Percentiles rank a stretch among this genome's conserved stretches.
Conservation (phyloP, 1,284 basidiomycete genomes). For the Anthracocystis walkeri region DNA sequence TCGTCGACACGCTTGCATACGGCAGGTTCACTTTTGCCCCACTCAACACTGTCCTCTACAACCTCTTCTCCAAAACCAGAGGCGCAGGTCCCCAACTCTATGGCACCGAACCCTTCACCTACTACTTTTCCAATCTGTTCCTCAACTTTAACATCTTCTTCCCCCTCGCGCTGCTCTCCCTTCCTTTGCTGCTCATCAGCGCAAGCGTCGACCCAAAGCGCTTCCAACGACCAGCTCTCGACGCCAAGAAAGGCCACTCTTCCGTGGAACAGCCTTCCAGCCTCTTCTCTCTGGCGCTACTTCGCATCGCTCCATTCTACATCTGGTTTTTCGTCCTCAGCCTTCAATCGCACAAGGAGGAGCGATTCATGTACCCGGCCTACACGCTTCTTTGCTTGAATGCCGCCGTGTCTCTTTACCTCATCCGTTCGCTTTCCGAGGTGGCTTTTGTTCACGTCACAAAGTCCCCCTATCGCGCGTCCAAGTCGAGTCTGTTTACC, state of each 20-base stretch:
- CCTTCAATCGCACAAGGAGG: conserved; percentile 92
- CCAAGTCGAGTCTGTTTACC: conserved; percentile 75
- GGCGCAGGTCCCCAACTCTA: conserved; percentile 88
- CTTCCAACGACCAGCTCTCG: conserved; percentile 78
- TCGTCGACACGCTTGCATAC: conserved; percentile 84
- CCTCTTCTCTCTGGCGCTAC: conserved; percentile 73
- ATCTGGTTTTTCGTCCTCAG: conserved; percentile 86
- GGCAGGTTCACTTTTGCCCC: conserved; percentile 83
- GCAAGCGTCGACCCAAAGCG: conserved; percentile 81
- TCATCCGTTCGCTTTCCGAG: conserved; percentile 61
- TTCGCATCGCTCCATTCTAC: conserved; percentile 87
- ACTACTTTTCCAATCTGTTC: conserved; percentile 73
- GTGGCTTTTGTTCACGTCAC: conserved; percentile 48
- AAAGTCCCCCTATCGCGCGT: conserved; percentile 56
- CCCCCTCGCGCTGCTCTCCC: conserved; percentile 75
- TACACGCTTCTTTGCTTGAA: conserved; percentile 95
- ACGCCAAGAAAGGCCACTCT: conserved; percentile 36
- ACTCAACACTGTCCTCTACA: conserved; percentile 94
- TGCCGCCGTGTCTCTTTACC: conserved; percentile 84
- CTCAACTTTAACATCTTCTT: conserved; percentile 93
- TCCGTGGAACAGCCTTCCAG: conserved; percentile 24
- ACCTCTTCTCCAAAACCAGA: conserved; percentile 78
- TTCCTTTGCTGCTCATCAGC: conserved; percentile 82
- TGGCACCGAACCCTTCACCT: conserved; percentile 84
- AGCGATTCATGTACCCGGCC: conserved; percentile 95